Evolutionary conservation across 129 eudicot genomes (phyloP).

Genomic region (Pulicaria dysenterica): DNA sequence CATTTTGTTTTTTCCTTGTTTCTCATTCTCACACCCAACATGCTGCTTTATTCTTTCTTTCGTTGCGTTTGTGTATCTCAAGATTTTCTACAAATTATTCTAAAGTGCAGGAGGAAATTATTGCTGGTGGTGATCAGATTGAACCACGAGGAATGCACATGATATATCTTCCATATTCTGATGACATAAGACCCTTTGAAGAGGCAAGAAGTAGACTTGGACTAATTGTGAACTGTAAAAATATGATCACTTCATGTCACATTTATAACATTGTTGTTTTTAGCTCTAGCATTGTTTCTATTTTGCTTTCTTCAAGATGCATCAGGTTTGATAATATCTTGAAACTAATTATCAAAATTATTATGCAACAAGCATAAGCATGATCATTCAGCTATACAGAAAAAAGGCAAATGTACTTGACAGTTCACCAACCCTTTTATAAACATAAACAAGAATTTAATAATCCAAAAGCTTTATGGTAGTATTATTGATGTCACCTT

Average conservation of each 20-base stretch:
- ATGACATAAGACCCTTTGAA: constrained; percentile 85
- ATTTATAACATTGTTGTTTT: not conserved
- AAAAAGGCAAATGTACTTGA: not conserved
- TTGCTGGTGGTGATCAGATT: constrained; percentile 76
- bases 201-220: constrained; percentile 48
- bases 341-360: not conserved
- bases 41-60: too few species aligned
- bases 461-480: not conserved
- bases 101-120: constrained; percentile 74
- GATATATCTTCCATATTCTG: constrained; percentile 96
- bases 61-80: not conserved
- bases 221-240: constrained; percentile 9
- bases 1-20: too few species aligned
- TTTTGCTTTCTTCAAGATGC: constrained; percentile 2
- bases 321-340: constrained; percentile 7
- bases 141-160: constrained; percentile 99
- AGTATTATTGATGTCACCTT: constrained; percentile 3
- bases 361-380: not conserved
- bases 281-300: too few species aligned
- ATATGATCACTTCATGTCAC: not conserved
- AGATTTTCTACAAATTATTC: constrained; percentile 11
- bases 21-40: too few species aligned
- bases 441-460: too few species aligned
- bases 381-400: not conserved
- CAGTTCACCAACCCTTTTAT: not conserved